Percentiles rank a stretch among this genome's conserved stretches.
phyloP scores from a whole-genome alignment of 176 grass and related monocot species.

The Raddia guianensis region DNA sequence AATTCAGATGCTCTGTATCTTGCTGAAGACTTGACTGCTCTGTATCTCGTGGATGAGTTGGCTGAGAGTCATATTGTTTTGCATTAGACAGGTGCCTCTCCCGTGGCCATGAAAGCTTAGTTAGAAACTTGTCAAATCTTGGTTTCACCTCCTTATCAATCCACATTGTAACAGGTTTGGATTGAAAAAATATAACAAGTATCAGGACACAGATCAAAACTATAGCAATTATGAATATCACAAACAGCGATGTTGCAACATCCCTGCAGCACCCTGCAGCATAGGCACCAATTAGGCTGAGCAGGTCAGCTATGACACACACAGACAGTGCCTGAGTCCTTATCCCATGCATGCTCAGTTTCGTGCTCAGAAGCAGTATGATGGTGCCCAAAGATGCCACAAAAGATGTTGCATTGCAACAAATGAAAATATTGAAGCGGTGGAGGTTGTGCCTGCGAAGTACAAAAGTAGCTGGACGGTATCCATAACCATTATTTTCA shows the following conservation, averaged over 20 bases:
- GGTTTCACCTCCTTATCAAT: neutral
- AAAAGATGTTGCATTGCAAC: constrained; percentile 33
- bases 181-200: constrained; percentile 15
- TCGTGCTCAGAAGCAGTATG: constrained; percentile 39
- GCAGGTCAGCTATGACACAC: constrained; percentile 21
- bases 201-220: constrained; percentile 23
- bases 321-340: constrained; percentile 12
- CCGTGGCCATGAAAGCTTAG: neutral
- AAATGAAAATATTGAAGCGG: constrained; percentile 28
- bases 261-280: constrained; percentile 36
- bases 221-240: constrained; percentile 22
- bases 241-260: constrained; percentile 16
- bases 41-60: constrained; percentile 4
- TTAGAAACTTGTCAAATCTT: neutral
- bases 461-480: constrained; percentile 36
- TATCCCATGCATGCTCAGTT: constrained; percentile 41
- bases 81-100: neutral
- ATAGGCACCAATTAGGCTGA: constrained; percentile 39
- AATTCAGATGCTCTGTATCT: neutral
- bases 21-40: neutral
- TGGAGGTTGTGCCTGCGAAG: constrained; percentile 25
- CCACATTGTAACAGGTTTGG: neutral
- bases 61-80: neutral
- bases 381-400: constrained; percentile 39
- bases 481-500: neutral